Base-by-base conservation (phyloP, 257 asterid species). In the Solanum chilense region DNA sequence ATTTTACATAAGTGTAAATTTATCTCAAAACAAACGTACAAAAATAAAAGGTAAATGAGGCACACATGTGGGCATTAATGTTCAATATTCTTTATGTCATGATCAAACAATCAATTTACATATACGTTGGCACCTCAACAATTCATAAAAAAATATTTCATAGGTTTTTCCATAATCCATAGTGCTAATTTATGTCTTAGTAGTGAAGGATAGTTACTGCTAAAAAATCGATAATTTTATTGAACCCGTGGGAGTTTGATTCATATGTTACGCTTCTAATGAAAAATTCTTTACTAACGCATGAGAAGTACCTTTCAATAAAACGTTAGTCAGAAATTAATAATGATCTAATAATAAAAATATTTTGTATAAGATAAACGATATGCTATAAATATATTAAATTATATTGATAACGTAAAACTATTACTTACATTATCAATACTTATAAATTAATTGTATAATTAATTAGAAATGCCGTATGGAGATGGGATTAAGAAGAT, bases 81-180 rank as follows among this genome's bases (percentile, higher is more conserved):
- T 56, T 89, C 80, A 87, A 91, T 91, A 87, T 87, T 91, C 85
- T 83, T 85, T 69, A 88, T 82, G 91, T 88, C 86, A 89, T 89
- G 86, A 89, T 89, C 90, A 71, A 21, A 84, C 71, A 39, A 69
- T 89, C 86, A 86, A 89, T 88, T 60, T 83, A 44, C 41, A 85
- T 9, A 73, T 73, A 89, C 75, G 74, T 71, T 76, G 84, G 86
- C 83, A 70, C 66, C 85, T 71, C 70, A 42, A 73, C 25, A n/a
- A 42, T 70, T 85, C 60, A 14, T 20, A 86, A 74, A 20, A 20
- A 31, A 66, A 71, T 3, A 86, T n/a, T 41, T 81, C 77, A 84
- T 75, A 14, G 56, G 76, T 0, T 52, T 52, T 52, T 18, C n/a
- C 11, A 18, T 52, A 18, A 23, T 52, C n/a, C n/a, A 18, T 52